Base-by-base conservation (phyloP, 768 basidiomycete species). In the Agrocybe pediades region DNA sequence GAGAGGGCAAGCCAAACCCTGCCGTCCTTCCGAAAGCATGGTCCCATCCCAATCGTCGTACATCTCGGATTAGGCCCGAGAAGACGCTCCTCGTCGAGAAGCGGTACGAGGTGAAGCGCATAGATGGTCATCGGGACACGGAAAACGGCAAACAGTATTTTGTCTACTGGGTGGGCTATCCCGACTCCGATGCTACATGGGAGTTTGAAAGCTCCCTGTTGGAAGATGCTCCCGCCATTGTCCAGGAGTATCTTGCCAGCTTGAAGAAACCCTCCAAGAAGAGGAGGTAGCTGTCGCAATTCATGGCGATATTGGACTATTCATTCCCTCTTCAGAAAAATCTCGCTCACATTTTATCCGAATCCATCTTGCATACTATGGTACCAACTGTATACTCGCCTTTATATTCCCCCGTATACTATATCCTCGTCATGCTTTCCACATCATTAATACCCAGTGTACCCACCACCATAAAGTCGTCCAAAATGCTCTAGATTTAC, bases 81-180 rank as follows among this genome's bases (percentile, higher is more conserved):
- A 56, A 66, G 57, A 66, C 59, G 51, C 68, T 69, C 45, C 63
- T 51, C 20, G 61, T 80, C 9, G 74, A 82, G 54, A 78, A 80
- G 57, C 76, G 67, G 43, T 87, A 74, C 60, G 65, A 62, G 46
- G 65, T 75, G 56, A 71, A 68, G 25, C 54, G 55, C 50, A 72
- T 83, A 40, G 62, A 63, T 20, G 69, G 46, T 1, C 76, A 82
- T 59, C 70, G 77, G 21, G 53, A 68, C 41, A 61, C 58, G 19
- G 62, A 63, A 25, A 55, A 77, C 16, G 65, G 65, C 8, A 57
- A 68, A 39, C 71, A 82, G 51, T 85, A 78, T 55, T 58, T 68
- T 41, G 80, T 87, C 15, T 70, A 71, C 53, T 87, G 86, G 86
- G 65, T 68, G 30, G 84, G 85, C 0, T 87, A 86, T 61, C 46